Evolutionary conservation across 2,329 filamentous ascomycete genomes (phyloP).

Genomic region (Penicillium capsulatum): DNA sequence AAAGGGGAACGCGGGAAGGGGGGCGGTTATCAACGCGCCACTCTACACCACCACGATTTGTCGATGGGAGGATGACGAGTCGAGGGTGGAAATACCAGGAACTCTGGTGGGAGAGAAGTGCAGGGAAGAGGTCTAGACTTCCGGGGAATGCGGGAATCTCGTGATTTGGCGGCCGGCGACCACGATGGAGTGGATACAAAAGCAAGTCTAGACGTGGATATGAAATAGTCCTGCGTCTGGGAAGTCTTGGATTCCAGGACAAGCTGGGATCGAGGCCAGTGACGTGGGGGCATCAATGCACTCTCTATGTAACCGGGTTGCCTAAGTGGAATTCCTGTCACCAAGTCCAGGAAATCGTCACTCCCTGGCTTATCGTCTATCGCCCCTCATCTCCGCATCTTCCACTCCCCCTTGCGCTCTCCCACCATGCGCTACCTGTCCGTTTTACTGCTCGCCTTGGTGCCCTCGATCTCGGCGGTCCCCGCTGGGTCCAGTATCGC

Average conservation of each 20-base stretch:
- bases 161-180: too few species aligned
- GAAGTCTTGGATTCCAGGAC: too few species aligned
- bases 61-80: neutral
- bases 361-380: slow-evolving; percentile 1
- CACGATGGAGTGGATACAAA: too few species aligned
- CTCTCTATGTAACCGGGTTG: too few species aligned
- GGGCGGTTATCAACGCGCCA: slow-evolving; percentile 4
- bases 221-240: too few species aligned
- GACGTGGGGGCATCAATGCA: too few species aligned
- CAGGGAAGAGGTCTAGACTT: neutral
- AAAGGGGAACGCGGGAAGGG: slow-evolving; percentile 25
- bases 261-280: too few species aligned
- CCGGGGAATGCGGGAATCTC: too few species aligned
- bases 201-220: neutral
- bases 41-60: neutral
- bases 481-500: slow-evolving; percentile 38
- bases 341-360: too few species aligned
- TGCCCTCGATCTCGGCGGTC: slow-evolving; percentile 27
- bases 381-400: neutral
- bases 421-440: slow-evolving; percentile 20
- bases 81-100: too few species aligned
- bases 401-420: neutral
- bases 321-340: too few species aligned
- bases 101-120: neutral
- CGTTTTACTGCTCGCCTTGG: slow-evolving; percentile 17